A percentile compares a stretch with the other conserved stretches of the same genome.
phyloP scores from a whole-genome alignment of 2,329 filamentous ascomycete species.

The Fusarium illudens region DNA sequence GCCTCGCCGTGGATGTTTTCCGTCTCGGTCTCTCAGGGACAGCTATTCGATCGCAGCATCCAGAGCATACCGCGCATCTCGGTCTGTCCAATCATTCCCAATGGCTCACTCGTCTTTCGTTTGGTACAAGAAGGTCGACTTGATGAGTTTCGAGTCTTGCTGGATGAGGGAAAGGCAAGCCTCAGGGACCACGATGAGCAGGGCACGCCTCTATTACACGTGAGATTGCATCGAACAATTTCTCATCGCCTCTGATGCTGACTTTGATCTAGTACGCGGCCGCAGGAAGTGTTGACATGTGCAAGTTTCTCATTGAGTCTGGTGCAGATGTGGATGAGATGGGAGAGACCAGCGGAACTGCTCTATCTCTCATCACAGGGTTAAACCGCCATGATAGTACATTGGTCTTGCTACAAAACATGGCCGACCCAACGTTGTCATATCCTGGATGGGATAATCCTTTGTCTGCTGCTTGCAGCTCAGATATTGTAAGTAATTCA shows the following conservation, averaged over 20 bases:
- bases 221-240: background rate
- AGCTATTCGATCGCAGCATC: constrained; percentile 23
- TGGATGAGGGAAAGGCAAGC: constrained; percentile 11
- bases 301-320: constrained; percentile 21
- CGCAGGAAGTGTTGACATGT: constrained; percentile 9
- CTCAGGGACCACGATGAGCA: constrained; percentile 23
- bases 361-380: constrained; percentile 8
- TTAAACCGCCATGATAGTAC: constrained; percentile 2
- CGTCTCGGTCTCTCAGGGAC: constrained; percentile 18
- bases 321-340: constrained; percentile 28
- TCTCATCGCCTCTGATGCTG: background rate
- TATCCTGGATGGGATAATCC: constrained; percentile 15
- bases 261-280: constrained; percentile 9
- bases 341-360: constrained; percentile 5
- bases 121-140: constrained; percentile 6
- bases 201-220: constrained; percentile 19
- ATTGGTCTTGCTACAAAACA: constrained; percentile 10
- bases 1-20: constrained; percentile 1
- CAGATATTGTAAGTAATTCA: background rate
- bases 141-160: background rate
- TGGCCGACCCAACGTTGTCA: constrained; percentile 14
- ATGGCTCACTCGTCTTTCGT: background rate
- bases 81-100: constrained; percentile 11
- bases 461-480: constrained; percentile 1
- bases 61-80: constrained; percentile 27